Evolutionary conservation across 257 asterid genomes (phyloP).

Genomic region (Jacaranda mimosifolia): DNA sequence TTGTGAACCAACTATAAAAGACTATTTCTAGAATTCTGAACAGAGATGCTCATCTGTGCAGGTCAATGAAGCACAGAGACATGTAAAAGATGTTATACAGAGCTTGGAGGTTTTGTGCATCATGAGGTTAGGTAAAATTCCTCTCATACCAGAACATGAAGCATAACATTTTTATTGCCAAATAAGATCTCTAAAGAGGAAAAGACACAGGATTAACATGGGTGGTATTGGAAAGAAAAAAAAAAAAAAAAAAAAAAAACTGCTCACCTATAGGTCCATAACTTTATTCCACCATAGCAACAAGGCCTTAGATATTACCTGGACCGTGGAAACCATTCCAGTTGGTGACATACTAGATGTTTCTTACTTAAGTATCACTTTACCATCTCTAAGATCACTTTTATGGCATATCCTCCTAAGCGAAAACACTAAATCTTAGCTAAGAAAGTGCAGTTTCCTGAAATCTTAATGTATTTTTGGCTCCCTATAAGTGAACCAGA

Average conservation of each 20-base stretch:
- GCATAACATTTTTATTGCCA: neutral
- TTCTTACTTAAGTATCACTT: neutral
- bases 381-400: neutral
- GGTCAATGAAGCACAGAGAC: neutral
- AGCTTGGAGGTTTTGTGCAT: constrained; percentile 14
- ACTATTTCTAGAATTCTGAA: neutral
- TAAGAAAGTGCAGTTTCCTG: neutral
- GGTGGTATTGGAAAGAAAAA: neutral
- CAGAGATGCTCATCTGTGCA: constrained; percentile 5
- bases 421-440: constrained; percentile 29
- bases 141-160: neutral
- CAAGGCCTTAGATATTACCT: neutral
- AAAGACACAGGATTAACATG: neutral
- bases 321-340: constrained; percentile 3
- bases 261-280: neutral
- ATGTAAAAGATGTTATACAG: constrained; percentile 2
- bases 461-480: constrained; percentile 19
- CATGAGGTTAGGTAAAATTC: neutral
- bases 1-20: neutral
- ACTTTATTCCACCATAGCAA: constrained; percentile 1
- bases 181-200: neutral
- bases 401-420: constrained; percentile 6
- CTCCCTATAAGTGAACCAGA: neutral
- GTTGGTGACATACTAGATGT: neutral
- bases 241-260: neutral